phyloP scores from a whole-genome alignment of 2,329 filamentous ascomycete genomes.

The Xylariaceae sp. region DNA sequence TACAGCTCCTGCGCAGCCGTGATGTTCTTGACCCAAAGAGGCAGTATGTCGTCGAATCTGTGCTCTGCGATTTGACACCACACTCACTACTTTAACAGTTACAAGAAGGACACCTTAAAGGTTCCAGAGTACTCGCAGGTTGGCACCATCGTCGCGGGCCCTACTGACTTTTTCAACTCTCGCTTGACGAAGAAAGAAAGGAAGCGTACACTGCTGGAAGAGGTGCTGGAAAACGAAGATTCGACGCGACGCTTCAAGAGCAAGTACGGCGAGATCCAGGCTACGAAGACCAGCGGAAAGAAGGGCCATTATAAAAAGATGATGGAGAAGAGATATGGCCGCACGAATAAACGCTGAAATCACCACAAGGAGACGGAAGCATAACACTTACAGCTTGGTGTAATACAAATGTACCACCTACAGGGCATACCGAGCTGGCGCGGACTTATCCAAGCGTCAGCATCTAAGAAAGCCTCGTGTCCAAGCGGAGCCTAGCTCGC shows the following conservation, averaged over 20 bases:
- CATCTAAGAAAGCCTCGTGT: too few relatives aligned
- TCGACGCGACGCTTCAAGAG: constrained; percentile 70
- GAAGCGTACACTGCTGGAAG: constrained; percentile 81
- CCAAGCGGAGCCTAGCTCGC: too few relatives aligned
- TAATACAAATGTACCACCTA: too few relatives aligned
- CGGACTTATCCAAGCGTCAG: too few relatives aligned
- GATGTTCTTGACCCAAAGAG: constrained; percentile 80
- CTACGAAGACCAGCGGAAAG: constrained; percentile 78
- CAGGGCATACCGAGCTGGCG: too few relatives aligned
- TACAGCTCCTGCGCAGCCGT: constrained; percentile 86
- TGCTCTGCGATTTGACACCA: not conserved
- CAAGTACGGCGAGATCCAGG: constrained; percentile 84
- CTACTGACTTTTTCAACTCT: constrained; percentile 79
- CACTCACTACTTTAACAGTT: constrained; percentile 31
- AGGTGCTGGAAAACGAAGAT: constrained; percentile 67
- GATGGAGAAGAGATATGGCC: constrained; percentile 38
- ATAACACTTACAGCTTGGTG: too few relatives aligned
- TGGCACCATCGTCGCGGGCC: constrained; percentile 82
- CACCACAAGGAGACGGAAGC: too few relatives aligned
- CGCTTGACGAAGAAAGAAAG: constrained; percentile 82
- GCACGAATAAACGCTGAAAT: constrained; percentile 22
- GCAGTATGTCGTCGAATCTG: constrained; percentile 2
- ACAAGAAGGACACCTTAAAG: constrained; percentile 79
- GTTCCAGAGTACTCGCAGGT: constrained; percentile 83
- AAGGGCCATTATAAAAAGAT: constrained; percentile 85